Base-by-base conservation (phyloP, 257 asterid genomes). In the Orobanche coerulescens region DNA sequence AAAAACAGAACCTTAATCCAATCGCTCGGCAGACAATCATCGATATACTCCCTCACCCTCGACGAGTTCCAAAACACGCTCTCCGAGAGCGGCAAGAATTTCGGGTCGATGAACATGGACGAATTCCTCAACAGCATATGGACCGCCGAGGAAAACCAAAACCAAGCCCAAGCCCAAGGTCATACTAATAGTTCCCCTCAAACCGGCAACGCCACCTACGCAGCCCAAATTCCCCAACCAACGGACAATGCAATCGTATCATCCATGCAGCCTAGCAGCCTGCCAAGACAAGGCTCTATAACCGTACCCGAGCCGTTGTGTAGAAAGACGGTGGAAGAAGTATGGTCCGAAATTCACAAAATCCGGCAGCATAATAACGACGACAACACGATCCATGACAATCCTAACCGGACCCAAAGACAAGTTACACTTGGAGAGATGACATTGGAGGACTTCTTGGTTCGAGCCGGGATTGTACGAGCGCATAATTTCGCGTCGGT, bases 71-170 rank as follows among this genome's bases (percentile, higher is more conserved):
- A 86, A 42, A 73, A 73, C 57, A 78, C 85, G 0, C 64, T 86
- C 0, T 72, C 77, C 18, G 95, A 78, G 16, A 67, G 77, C 6
- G 89, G 92, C 34, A 86, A 79, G 81, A 80, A 80, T 47, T 86
- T 83, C 25, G 93, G 95, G 18, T 86, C 95, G 0, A 81, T 86
- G 95, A 86, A 83, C 69, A 86, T 86, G 95, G 95, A 86, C 33
- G 95, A 86, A 55, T 81, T 86, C 71, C 79, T 86, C 59, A 86
- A 78, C 61, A 83, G 85, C 73, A 81, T 86, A 62, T 86, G 89
- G 87, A 81, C 87, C 0, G 89, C 92, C 0, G 95, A 86, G 68
- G 95, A 86, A 61, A 76, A 74, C 52, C 89, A 81, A 36, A 83
- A 72, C 56, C 89, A 81, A 43, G 84, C 84, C 2, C 83, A 73